Base-by-base conservation (phyloP, 1,284 basidiomycete species). In the Apiotrichum brassicae region DNA sequence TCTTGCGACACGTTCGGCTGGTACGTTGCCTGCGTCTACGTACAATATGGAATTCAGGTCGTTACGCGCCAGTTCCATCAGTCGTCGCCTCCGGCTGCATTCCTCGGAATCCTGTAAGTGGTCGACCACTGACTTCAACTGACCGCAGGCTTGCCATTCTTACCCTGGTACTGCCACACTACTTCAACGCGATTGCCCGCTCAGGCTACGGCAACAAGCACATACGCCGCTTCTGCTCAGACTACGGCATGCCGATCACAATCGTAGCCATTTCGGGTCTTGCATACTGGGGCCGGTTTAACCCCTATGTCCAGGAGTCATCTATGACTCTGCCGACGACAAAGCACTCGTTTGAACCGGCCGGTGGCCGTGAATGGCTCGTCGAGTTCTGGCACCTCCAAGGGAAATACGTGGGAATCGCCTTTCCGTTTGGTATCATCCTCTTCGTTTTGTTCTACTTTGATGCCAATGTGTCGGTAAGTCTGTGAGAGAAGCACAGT, bases 321-420 rank as follows among this genome's bases (percentile, higher is more conserved):
- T 78, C 81, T 0, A 73, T 77, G 47, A 89, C 85, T 0, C 73
- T 91, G 1, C 88, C 87, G 0, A 79, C 83, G 0, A 67, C 61
- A 0, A 77, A 79, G 1, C 73, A 75, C 6, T 83, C 86, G 0
- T 92, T 89, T 64, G 75, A 80, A 53, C 82, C 89, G 6, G 87
- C 86, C 0, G 79, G 81, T 16, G 82, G 82, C 11, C 75, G 91
- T 47, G 72, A 77, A 3, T 98, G 92, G 94, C 76, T 97, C 2
- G 86, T 97, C 13, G 79, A 74, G 25, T 97, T 97, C 66, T 97
- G 93, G 93, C 76, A 93, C 59, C 76, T 97, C 6, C 84, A 87
- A 22, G 83, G 81, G 0, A 88, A 87, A 71, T 97, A 90, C 84
- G 85, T 94, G 4, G 90, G 86, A 22, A 91, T 78, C 13, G 76